Percentiles rank a stretch among this genome's conserved stretches.
Evolutionary conservation across 495 filamentous ascomycete genomes (phyloP).

Genomic region (Penicillium flavigenum): DNA sequence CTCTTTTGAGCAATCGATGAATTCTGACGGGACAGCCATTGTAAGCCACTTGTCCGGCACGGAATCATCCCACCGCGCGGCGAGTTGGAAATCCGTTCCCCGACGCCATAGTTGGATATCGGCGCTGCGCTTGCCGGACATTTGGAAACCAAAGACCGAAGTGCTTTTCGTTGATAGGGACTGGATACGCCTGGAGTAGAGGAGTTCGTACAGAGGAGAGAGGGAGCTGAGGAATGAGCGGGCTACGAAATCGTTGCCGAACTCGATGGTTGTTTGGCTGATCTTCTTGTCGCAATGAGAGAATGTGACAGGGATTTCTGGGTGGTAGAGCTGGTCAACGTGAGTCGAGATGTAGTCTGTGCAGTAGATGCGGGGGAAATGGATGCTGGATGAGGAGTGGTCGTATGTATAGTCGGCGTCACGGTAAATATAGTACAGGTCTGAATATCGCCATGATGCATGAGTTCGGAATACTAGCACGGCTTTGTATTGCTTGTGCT

Average conservation of each 20-base stretch:
- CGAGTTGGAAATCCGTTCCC: constrained; percentile 25
- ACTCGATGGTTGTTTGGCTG: constrained; percentile 23
- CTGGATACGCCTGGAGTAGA: constrained; percentile 34
- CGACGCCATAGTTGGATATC: constrained; percentile 41
- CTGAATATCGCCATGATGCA: constrained; percentile 32
- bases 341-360: constrained; percentile 43
- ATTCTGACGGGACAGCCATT: constrained; percentile 18
- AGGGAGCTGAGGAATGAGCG: constrained; percentile 37
- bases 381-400: constrained; percentile 26
- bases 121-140: constrained; percentile 33
- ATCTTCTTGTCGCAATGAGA: constrained; percentile 40
- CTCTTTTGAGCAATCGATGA: constrained; percentile 22
- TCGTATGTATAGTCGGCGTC: constrained; percentile 37
- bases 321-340: constrained; percentile 35
- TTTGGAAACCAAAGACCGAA: constrained; percentile 24
- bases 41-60: constrained; percentile 40
- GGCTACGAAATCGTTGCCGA: constrained; percentile 26
- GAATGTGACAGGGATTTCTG: constrained; percentile 30
- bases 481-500: constrained; percentile 42
- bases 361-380: constrained; percentile 32
- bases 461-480: constrained; percentile 28
- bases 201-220: constrained; percentile 31
- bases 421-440: constrained; percentile 37
- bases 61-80: constrained; percentile 36
- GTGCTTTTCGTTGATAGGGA: constrained; percentile 34